A percentile compares a stretch with the other conserved stretches of the same genome.
Conservation (phyloP, 305 asterid species). For the Nicotiana rustica region DNA sequence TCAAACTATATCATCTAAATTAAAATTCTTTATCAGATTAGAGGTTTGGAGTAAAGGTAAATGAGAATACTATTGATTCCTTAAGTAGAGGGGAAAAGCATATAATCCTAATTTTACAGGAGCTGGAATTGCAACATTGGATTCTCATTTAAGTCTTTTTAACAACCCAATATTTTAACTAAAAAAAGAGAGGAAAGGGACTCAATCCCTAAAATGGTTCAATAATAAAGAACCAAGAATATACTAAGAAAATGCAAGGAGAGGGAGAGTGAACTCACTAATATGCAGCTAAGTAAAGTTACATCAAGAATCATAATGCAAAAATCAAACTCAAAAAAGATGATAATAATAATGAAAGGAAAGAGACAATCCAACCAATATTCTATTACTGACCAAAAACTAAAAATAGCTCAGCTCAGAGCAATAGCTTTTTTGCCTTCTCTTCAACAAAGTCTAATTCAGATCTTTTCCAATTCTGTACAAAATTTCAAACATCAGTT, state of each 20-base stretch:
- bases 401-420: not conserved
- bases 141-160: no score
- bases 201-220: no score
- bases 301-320: slow-evolving; percentile 22
- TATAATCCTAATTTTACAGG: no score
- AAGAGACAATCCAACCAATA: slow-evolving; percentile 34
- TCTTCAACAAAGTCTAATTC: slow-evolving; percentile 30
- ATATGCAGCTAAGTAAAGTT: not conserved
- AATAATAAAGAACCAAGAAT: no score
- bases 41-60: no score
- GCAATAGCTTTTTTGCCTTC: not conserved
- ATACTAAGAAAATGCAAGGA: not conserved
- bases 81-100: no score
- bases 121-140: no score
- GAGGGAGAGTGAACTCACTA: not conserved
- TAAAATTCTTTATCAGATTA: no score
- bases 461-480: slow-evolving; percentile 44
- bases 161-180: no score
- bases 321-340: slow-evolving; percentile 19
- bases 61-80: no score
- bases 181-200: no score
- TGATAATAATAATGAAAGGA: slow-evolving; percentile 17
- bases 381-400: slow-evolving; percentile 25
- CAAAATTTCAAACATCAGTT: slow-evolving; percentile 45
- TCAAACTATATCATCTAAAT: no score